These are phyloP conservation scores for Brasilioporus rufonigricans DNA, from an alignment of 768 basidiomycete species.

Conservation along the genomic window DNA sequence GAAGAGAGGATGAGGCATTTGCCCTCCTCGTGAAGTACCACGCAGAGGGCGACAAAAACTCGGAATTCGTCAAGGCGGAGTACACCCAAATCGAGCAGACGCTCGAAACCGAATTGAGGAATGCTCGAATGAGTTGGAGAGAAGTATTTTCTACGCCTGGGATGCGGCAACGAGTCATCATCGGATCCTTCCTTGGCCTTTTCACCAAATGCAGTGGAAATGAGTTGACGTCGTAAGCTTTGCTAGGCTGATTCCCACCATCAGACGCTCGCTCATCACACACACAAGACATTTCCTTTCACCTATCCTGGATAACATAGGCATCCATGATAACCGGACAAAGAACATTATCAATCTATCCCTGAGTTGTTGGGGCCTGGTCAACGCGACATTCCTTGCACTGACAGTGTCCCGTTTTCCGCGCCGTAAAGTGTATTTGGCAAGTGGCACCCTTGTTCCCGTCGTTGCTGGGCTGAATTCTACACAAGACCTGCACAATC, in stretches of 20 bases:
- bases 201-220: slow-evolving; percentile 12
- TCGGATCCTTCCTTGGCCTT: slow-evolving; percentile 13
- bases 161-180: slow-evolving; percentile 16
- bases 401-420: slow-evolving; percentile 5
- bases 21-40: slow-evolving; percentile 54
- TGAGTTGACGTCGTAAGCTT: neutral
- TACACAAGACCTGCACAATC: slow-evolving; percentile 8
- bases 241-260: neutral
- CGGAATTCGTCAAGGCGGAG: slow-evolving; percentile 33
- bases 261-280: too few relatives aligned
- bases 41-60: slow-evolving; percentile 48
- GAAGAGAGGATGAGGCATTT: slow-evolving; percentile 47
- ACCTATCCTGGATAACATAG: slow-evolving; percentile 4
- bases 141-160: slow-evolving; percentile 6
- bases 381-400: neutral
- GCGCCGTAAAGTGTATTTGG: neutral
- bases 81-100: slow-evolving; percentile 57
- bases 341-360: slow-evolving; percentile 10
- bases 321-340: slow-evolving; percentile 8
- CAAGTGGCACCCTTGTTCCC: neutral
- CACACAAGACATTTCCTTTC: neutral
- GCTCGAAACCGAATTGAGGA: slow-evolving; percentile 31
- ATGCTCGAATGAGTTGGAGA: neutral
- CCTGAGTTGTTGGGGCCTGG: neutral
- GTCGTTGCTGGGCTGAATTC: too few relatives aligned